phyloP scores from a whole-genome alignment of 257 asterid genomes.

The Paulownia fortunei region DNA sequence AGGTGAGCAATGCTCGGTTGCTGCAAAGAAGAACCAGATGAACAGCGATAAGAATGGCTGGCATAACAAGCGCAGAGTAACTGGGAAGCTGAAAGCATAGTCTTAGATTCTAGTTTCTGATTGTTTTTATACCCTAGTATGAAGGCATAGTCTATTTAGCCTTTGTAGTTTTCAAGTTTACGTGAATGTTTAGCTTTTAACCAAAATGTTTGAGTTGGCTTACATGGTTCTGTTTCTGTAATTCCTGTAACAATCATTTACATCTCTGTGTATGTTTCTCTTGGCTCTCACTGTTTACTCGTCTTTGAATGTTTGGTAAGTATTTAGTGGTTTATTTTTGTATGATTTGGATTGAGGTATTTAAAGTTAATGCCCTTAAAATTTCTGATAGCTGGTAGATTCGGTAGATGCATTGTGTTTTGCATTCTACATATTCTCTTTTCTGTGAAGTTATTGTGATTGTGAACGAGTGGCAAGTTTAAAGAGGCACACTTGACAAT shows the following conservation, averaged over 20 bases:
- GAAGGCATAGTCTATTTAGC: conserved; percentile 6
- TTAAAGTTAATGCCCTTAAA: background rate
- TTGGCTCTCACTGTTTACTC: background rate
- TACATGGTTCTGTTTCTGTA: background rate
- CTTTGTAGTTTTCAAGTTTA: conserved; percentile 21
- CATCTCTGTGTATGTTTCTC: background rate
- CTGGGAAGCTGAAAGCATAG: conserved; percentile 75
- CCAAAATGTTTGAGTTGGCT: background rate
- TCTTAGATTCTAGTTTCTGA: conserved; percentile 28
- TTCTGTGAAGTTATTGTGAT: background rate
- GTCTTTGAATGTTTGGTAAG: background rate
- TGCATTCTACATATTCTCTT: background rate
- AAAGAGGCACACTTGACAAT: too few species aligned
- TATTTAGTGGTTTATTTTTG: background rate
- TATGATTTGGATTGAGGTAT: background rate
- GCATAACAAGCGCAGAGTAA: conserved; percentile 75
- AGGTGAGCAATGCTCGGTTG: conserved; percentile 77
- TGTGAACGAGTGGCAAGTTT: too few species aligned
- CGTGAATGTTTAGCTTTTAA: conserved; percentile 22
- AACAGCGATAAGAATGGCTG: conserved; percentile 67
- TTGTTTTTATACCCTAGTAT: conserved; percentile 5
- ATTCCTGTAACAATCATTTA: background rate
- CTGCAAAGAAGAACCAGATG: conserved; percentile 74
- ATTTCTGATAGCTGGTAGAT: background rate
- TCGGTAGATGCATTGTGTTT: background rate